These are phyloP conservation scores for Pterulicium gracile DNA, from an alignment of 1,284 basidiomycete species.

Conservation along the genomic window DNA sequence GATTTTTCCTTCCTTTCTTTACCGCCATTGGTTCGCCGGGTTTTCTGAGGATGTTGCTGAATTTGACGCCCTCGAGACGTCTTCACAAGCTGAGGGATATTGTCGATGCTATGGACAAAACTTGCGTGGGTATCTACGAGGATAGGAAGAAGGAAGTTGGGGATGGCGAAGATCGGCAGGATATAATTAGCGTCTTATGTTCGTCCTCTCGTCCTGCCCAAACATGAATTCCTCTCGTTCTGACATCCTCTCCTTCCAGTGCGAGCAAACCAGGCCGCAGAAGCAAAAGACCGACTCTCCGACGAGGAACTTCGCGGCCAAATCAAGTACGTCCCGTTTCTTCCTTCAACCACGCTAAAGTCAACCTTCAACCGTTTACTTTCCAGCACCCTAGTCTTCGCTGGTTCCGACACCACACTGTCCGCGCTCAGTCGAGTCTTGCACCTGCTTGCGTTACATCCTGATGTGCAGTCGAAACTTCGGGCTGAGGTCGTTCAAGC, in stretches of 20 bases:
- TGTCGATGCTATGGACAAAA: slow-evolving; percentile 22
- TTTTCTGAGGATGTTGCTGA: slow-evolving; percentile 20
- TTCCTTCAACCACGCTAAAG: not conserved
- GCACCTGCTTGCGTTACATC: slow-evolving; percentile 24
- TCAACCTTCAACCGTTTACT: not conserved
- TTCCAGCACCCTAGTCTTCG: slow-evolving; percentile 19
- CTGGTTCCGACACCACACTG: slow-evolving; percentile 25
- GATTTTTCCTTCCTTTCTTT: slow-evolving; percentile 13
- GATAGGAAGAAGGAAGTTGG: slow-evolving; percentile 24
- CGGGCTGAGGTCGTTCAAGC: slow-evolving; percentile 25
- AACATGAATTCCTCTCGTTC: too few relatives aligned
- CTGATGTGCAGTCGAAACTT: slow-evolving; percentile 25
- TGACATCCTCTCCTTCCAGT: slow-evolving; percentile 13
- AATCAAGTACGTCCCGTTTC: slow-evolving; percentile 17
- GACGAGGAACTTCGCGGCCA: slow-evolving; percentile 23
- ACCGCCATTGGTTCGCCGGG: slow-evolving; percentile 16
- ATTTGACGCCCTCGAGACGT: slow-evolving; percentile 19
- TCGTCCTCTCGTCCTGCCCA: too few relatives aligned
- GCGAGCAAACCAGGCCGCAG: slow-evolving; percentile 18
- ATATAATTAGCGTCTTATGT: slow-evolving; percentile 24
- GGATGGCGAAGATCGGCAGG: slow-evolving; percentile 33
- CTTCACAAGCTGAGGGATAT: slow-evolving; percentile 21
- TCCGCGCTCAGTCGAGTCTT: slow-evolving; percentile 26
- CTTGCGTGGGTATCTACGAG: slow-evolving; percentile 23
- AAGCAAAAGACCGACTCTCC: slow-evolving; percentile 18